Base-by-base conservation (phyloP, 305 asterid genomes). In the Solanum hybrid region DNA sequence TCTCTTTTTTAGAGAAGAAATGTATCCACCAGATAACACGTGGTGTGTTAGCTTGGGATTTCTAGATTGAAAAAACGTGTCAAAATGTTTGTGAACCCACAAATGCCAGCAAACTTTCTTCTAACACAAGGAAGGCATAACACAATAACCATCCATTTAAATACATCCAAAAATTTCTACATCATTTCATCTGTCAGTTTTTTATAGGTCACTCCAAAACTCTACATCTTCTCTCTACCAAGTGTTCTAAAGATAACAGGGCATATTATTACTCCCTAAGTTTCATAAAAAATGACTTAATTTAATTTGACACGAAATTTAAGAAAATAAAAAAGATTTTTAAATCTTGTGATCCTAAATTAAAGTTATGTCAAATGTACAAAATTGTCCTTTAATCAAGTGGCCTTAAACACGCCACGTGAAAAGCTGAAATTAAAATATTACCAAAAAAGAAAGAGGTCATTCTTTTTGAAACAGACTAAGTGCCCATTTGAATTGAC, bases 51-150 rank as follows among this genome's bases (percentile, higher is more conserved):
- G 26, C 5, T 14, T 4, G 22, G 0, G 2, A 29, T 15, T 45
- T 83, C 87, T 83, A 83, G 26, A 17, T 83, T 5, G 75, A 3
- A 83, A 6, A 83, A 83, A 83, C 88, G 39, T 83, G 39, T 29
- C 39, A 31, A 29, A 27, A 27, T 83, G 6, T 83, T 8, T 83
- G 20, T 45, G 10, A 45, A 39, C 34, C 14, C 34, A 81, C 36
- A 22, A 38, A 81, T 13, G 36, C 36, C 68, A 37, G n/a, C n/a
- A 10, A 15, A 83, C 10, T 83, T 83, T 83, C 87, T 83, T 83
- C 73, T 9, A 29, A 45, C 6, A 0, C 87, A 83, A 83, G 87
- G 2, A 82, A 81, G 72, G 26, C 27, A 41, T 27, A 41, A 82
- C 37, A 82, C 9, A 39, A 82, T 8, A 34, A 10, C 73, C 26